These are phyloP conservation scores for bread wheat (Triticum aestivum) DNA, from an alignment of 176 grass and related monocot genomes.

Conservation along the genomic window DNA sequence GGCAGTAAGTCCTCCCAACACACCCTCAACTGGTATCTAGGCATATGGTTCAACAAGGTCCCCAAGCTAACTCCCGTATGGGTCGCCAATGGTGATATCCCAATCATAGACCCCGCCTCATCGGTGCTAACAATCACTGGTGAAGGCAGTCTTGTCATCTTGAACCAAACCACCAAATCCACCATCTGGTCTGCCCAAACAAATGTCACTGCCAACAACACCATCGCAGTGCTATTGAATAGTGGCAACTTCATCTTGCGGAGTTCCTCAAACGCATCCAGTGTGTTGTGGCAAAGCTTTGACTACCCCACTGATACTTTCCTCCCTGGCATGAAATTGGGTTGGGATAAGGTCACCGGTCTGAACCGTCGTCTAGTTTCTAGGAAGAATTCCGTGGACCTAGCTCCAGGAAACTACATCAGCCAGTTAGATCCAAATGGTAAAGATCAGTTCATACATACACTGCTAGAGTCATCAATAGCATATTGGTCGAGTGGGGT, in stretches of 20 bases:
- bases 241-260: conserved; percentile 40
- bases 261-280: neutral
- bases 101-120: neutral
- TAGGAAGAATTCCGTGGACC: conserved; percentile 31
- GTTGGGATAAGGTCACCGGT: too few relatives aligned
- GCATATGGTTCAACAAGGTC: conserved; percentile 27
- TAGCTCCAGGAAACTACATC: conserved; percentile 13
- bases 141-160: conserved; percentile 38
- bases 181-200: conserved; percentile 38
- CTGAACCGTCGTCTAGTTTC: conserved; percentile 2
- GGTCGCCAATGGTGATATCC: conserved; percentile 37
- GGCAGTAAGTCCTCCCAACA: neutral
- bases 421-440: neutral
- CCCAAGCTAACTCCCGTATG: conserved; percentile 32
- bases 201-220: neutral
- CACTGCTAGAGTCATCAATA: neutral
- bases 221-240: neutral
- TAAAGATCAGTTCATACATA: too few relatives aligned
- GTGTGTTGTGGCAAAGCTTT: too few relatives aligned
- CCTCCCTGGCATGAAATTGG: too few relatives aligned
- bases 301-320: too few relatives aligned
- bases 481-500: conserved; percentile 18
- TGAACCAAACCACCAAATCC: neutral
- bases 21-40: neutral
- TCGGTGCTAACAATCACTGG: conserved; percentile 8